These are phyloP conservation scores for Cyberlindnera lachancei DNA, from an alignment of 805 yeast genomes.

Conservation along the genomic window DNA sequence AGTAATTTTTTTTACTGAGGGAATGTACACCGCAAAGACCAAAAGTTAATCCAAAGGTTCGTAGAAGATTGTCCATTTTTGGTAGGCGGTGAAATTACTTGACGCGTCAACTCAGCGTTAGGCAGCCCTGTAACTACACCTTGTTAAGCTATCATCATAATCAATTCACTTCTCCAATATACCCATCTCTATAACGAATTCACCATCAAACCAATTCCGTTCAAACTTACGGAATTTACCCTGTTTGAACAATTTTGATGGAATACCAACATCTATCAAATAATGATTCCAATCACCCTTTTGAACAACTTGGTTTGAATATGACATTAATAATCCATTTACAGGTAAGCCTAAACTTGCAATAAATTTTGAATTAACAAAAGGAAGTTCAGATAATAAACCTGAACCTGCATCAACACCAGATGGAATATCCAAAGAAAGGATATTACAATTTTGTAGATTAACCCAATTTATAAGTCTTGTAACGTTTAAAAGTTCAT, in stretches of 20 bases:
- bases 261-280: constrained; percentile 66
- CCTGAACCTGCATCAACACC: constrained; percentile 86
- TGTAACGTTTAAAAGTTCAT: constrained; percentile 32
- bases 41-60: too few species aligned
- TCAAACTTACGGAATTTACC: constrained; percentile 42
- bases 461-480: constrained; percentile 65
- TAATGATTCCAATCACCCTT: constrained; percentile 47
- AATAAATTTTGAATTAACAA: constrained; percentile 46
- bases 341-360: constrained; percentile 71
- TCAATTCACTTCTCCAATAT: constrained; percentile 4
- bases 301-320: constrained; percentile 44
- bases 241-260: constrained; percentile 44
- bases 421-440: constrained; percentile 75
- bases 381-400: constrained; percentile 22
- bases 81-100: too few species aligned
- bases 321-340: constrained; percentile 52
- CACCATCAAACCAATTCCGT: constrained; percentile 21
- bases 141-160: too few species aligned
- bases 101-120: too few species aligned
- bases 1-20: too few species aligned
- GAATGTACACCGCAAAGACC: too few species aligned
- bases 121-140: too few species aligned
- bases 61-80: too few species aligned
- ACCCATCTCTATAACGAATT: constrained; percentile 12
- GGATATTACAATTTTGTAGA: constrained; percentile 32